Conservation (phyloP, 1,284 basidiomycete genomes). For the Irpex lacteus region DNA sequence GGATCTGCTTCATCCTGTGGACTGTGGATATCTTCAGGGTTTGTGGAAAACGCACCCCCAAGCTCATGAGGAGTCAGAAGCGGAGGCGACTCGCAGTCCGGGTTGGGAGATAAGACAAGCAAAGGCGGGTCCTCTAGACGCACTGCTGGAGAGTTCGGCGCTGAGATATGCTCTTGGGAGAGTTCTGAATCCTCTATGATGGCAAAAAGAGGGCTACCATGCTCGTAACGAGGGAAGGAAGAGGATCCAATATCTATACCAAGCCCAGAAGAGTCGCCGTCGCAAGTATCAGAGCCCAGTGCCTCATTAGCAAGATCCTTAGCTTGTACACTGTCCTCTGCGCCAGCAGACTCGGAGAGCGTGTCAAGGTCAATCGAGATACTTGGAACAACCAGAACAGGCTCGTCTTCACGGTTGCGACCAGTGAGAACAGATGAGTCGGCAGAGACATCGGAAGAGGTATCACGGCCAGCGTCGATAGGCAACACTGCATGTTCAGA, state of each 20-base stretch:
- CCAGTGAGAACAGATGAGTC: too few relatives aligned
- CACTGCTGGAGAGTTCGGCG: not conserved
- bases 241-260: not conserved
- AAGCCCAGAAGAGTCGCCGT: not conserved
- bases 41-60: not conserved
- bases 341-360: too few relatives aligned
- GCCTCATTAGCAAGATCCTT: too few relatives aligned
- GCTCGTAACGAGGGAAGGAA: not conserved
- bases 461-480: too few relatives aligned
- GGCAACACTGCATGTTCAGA: too few relatives aligned
- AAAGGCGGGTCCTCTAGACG: not conserved
- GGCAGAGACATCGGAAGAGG: too few relatives aligned
- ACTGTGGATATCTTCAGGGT: not conserved
- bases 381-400: too few relatives aligned
- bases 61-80: constrained; percentile 2
- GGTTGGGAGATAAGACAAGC: not conserved
- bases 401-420: too few relatives aligned
- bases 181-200: not conserved
- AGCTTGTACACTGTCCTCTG: too few relatives aligned
- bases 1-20: not conserved
- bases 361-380: too few relatives aligned
- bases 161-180: not conserved
- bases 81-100: not conserved
- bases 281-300: not conserved
- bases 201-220: not conserved